Evolutionary conservation across 768 basidiomycete species (phyloP).

Genomic region (Russula foetens): DNA sequence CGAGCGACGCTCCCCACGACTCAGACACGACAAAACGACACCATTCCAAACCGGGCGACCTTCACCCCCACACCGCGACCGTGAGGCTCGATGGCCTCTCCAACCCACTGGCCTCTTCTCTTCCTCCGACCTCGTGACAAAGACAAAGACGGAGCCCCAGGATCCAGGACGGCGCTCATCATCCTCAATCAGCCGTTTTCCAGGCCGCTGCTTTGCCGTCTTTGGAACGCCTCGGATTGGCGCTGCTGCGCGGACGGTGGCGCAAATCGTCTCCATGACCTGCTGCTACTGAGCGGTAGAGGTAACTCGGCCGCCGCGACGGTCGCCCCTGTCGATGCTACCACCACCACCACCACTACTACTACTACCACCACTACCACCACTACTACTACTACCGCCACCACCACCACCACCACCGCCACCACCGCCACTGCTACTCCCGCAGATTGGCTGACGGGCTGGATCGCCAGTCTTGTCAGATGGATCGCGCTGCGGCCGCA

Average conservation of each 20-base stretch:
- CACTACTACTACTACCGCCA: no score
- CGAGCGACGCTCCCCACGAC: no score
- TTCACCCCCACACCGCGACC: no score
- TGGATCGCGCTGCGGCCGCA: neutral
- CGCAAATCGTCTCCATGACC: constrained; percentile 59
- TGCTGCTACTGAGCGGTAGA: neutral
- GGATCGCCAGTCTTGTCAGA: neutral
- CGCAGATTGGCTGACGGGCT: neutral
- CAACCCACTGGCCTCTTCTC: constrained; percentile 8
- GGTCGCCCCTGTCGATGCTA: no score
- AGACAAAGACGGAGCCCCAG: neutral
- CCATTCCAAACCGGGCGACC: no score
- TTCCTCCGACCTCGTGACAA: constrained; percentile 7
- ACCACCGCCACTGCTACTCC: neutral
- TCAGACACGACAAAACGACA: no score
- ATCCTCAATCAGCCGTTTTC: constrained; percentile 90
- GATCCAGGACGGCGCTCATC: constrained; percentile 46
- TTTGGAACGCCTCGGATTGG: constrained; percentile 36
- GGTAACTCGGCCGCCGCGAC: no score
- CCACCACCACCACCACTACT: neutral
- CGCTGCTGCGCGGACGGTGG: constrained; percentile 51
- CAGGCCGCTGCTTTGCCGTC: constrained; percentile 43
- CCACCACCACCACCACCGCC: neutral
- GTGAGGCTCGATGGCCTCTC: neutral
- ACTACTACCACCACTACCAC: neutral